Evolutionary conservation across 2,329 filamentous ascomycete genomes (phyloP), one percentile per base, ranked within the genome.

Genomic region (Penicillium freii): DNA sequence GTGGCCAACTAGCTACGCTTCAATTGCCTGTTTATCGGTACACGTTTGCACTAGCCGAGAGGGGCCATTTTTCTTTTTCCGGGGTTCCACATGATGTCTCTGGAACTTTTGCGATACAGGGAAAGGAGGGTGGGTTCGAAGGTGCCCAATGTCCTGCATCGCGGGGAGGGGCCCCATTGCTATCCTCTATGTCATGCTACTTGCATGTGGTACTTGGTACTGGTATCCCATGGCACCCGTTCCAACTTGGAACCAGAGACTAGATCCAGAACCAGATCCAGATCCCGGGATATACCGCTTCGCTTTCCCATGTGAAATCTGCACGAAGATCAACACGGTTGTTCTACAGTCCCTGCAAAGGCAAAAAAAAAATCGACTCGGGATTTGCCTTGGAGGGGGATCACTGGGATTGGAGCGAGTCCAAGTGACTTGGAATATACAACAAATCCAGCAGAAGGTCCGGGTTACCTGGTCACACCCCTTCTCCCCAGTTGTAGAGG

Each of bases 1-100:
- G 61, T 60, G 47, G 60, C 66, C 54, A 66, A 64, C 63, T 71
- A 66, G 51, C 48, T 46, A 31, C 21, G 50, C 19, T 15, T n/a
- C 10, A 25, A 29, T 17, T 27, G 17, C 29, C 33, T 34, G 15
- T 43, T 51, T n/a, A 43, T 46, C 29, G 51, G 43, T 50, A 54
- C 15, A 42, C 27, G 15, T 50, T 36, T 36, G 40, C 34, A 38
- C 46, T 19, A 38, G 39, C 31, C 49, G 29, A 38, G 48, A 33
- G 36, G 21, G 48, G 43, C 34, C 4, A 34, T 43, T 19, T 38
- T 25, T 15, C 15, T 55, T 21, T 55, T 33, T 23, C 44, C 15
- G 23, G 17, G n/a, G 17, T 39, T 40, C 23, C 11, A 13, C 50
- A 36, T n/a, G 36, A 15, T 39, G 39, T 34, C 21, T 27, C 31